Percentiles rank a stretch among this genome's conserved stretches.
These are phyloP conservation scores for Coffea eugenioides DNA, from an alignment of 257 asterid species.

Conservation along the genomic window DNA sequence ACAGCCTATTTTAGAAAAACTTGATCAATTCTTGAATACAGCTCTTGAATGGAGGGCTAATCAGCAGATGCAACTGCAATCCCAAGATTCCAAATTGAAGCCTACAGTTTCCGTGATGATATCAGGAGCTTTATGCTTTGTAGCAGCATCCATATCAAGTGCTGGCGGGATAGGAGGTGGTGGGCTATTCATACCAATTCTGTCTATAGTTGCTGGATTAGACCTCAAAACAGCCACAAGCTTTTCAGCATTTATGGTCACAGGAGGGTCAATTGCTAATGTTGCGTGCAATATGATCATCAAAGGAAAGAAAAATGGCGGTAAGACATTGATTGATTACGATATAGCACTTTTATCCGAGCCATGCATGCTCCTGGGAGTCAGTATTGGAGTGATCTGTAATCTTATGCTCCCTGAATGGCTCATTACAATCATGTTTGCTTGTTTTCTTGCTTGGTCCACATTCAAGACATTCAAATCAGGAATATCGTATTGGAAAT, in stretches of 20 bases:
- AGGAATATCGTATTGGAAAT: conserved; percentile 56
- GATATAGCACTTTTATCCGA: conserved; percentile 72
- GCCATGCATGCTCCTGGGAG: conserved; percentile 88
- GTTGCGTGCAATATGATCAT: conserved; percentile 40
- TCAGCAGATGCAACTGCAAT: conserved; percentile 4
- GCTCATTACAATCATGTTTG: conserved; percentile 60
- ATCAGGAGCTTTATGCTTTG: conserved; percentile 48
- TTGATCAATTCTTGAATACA: conserved; percentile 24
- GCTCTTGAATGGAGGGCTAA: conserved; percentile 27
- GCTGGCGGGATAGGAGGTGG: conserved; percentile 95
- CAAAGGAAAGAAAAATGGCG: conserved; percentile 21
- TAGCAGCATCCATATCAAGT: conserved; percentile 71
- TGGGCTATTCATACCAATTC: conserved; percentile 69
- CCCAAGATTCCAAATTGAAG: conserved; percentile 10
- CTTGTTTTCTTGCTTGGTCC: conserved; percentile 57
- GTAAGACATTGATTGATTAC: conserved; percentile 49
- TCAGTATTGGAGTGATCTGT: conserved; percentile 69
- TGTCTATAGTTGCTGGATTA: conserved; percentile 52
- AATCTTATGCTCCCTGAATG: conserved; percentile 73
- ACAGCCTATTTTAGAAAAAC: conserved; percentile 1
- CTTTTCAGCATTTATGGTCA: conserved; percentile 80
- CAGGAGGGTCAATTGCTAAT: conserved; percentile 72
- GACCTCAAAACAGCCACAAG: conserved; percentile 70
- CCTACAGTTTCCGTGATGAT: conserved; percentile 22
- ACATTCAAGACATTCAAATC: conserved; percentile 68